A percentile compares a stretch with the other conserved stretches of the same genome.
These are phyloP conservation scores for Sanchytrium tribonematis DNA, from an alignment of 371 early-diverging fungal genomes.

Conservation along the genomic window DNA sequence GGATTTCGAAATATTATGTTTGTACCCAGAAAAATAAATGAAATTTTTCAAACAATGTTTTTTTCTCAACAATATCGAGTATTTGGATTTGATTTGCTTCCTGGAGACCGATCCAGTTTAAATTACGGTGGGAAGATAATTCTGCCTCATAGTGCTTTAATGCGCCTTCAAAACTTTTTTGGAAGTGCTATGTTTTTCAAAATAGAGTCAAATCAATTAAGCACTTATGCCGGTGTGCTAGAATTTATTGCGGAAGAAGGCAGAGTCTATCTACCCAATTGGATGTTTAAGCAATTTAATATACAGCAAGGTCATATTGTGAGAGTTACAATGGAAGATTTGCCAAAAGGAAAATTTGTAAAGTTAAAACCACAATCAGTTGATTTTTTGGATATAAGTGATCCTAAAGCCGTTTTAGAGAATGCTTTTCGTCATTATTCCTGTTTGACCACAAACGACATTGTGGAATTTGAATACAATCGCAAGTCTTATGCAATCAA, in stretches of 20 bases:
- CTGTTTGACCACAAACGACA: conserved; percentile 74
- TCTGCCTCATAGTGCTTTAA: no score
- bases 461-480: conserved; percentile 75
- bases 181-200: no score
- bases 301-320: conserved; percentile 35
- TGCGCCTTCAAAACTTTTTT: no score
- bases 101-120: no score
- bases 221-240: conserved; percentile 88
- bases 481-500: conserved; percentile 56
- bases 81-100: no score
- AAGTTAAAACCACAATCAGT: conserved; percentile 91
- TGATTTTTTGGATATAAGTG: conserved; percentile 90
- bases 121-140: no score
- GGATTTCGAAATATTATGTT: no score
- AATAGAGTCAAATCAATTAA: no score
- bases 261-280: conserved; percentile 74
- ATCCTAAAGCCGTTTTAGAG: conserved; percentile 96
- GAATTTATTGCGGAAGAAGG: conserved; percentile 97
- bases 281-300: conserved; percentile 28
- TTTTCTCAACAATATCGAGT: no score
- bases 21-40: no score
- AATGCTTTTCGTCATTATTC: conserved; percentile 79
- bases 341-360: conserved; percentile 70
- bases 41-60: no score
- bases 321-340: conserved; percentile 39